phyloP scores from a whole-genome alignment of 139 green algal species.

The Deuterostichococcus epilithicus region DNA sequence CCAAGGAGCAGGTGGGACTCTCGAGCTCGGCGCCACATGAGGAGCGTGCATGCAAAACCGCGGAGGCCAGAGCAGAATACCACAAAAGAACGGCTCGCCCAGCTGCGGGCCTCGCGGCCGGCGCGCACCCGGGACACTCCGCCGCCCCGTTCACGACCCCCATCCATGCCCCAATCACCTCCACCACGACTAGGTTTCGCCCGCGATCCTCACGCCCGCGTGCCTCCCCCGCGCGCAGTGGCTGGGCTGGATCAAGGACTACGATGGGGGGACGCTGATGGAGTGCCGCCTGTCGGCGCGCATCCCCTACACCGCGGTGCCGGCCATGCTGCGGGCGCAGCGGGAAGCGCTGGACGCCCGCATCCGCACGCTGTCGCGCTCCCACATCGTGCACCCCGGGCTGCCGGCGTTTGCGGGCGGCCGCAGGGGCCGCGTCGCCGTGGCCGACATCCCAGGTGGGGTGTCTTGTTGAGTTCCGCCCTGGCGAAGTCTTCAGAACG shows the following conservation, averaged over 20 bases:
- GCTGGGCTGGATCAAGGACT: conserved; percentile 97
- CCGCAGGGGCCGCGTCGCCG: conserved; percentile 7
- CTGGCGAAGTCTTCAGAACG: too few relatives aligned
- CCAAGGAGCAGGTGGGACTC: conserved; percentile 42
- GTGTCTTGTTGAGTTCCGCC: not conserved
- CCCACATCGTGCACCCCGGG: conserved; percentile 73
- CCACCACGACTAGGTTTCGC: too few relatives aligned
- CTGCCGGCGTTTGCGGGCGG: conserved; percentile 33
- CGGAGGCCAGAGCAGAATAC: not conserved
- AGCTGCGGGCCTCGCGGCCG: not conserved
- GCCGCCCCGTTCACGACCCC: not conserved
- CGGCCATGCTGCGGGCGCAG: conserved; percentile 47
- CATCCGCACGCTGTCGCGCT: conserved; percentile 66
- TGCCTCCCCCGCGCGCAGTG: conserved; percentile 41
- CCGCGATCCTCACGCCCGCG: not conserved
- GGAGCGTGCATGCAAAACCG: too few relatives aligned
- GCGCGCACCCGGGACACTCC: not conserved
- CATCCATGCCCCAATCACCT: not conserved
- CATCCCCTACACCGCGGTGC: conserved; percentile 66
- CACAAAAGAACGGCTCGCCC: too few relatives aligned
- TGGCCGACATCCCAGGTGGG: conserved; percentile 70
- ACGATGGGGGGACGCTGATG: conserved; percentile 98
- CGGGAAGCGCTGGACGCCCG: conserved; percentile 52
- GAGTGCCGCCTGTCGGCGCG: conserved; percentile 80
- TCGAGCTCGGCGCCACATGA: too few relatives aligned